phyloP scores from a whole-genome alignment of 176 grass and related monocot species.

The Poa annua region DNA sequence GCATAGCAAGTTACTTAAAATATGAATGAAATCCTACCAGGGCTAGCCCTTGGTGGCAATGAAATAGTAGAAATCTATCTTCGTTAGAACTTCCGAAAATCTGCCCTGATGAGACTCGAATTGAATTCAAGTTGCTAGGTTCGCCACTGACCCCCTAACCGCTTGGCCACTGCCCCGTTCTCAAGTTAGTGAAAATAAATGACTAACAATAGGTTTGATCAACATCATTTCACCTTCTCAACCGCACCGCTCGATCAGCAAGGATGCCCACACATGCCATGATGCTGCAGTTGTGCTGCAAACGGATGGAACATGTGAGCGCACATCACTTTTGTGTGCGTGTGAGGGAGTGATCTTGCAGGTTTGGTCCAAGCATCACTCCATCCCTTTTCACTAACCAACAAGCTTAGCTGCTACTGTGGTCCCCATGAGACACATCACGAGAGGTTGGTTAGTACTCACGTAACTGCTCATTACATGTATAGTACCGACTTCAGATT shows the following conservation, averaged over 20 bases:
- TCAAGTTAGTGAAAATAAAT: too few relatives aligned
- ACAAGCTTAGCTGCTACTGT: neutral
- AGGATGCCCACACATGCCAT: neutral
- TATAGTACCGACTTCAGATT: too few relatives aligned
- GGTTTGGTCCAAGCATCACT: slow-evolving; percentile 26
- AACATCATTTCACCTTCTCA: slow-evolving; percentile 51
- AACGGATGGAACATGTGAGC: slow-evolving; percentile 41
- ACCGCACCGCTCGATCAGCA: slow-evolving; percentile 17
- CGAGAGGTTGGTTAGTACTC: neutral
- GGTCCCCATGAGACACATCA: neutral
- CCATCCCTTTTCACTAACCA: neutral
- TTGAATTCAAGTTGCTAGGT: too few relatives aligned
- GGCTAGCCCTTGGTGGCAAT: too few relatives aligned
- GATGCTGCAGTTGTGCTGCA: slow-evolving; percentile 24
- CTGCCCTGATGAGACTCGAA: too few relatives aligned
- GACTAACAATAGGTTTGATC: slow-evolving; percentile 28
- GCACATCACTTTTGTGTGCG: slow-evolving; percentile 24
- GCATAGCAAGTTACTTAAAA: too few relatives aligned
- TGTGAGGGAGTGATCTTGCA: neutral
- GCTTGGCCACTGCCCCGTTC: too few relatives aligned
- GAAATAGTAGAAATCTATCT: too few relatives aligned
- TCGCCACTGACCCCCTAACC: too few relatives aligned
- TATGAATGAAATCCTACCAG: too few relatives aligned
- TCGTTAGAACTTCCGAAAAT: too few relatives aligned
- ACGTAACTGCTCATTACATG: too few relatives aligned